Evolutionary conservation across 2,329 filamentous ascomycete species (phyloP).

Genomic region (Xylariaceae sp.): DNA sequence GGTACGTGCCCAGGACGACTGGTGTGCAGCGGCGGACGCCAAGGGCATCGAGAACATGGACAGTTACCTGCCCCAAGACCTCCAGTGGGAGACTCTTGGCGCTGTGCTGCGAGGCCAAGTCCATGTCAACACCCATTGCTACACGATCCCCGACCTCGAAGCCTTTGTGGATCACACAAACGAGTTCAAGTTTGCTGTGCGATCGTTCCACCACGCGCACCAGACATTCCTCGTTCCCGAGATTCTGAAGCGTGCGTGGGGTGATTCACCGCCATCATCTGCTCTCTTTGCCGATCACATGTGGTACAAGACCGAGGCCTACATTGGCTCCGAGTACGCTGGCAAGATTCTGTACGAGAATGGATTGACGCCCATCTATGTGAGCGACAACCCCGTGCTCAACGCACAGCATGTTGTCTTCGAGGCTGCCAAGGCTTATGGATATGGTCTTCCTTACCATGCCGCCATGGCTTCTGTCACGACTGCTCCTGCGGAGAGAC

Average conservation of each 20-base stretch:
- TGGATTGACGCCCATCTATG: conserved; percentile 60
- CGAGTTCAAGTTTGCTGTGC: conserved; percentile 62
- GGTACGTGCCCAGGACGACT: conserved; percentile 59
- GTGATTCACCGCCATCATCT: conserved; percentile 48
- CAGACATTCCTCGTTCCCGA: conserved; percentile 63
- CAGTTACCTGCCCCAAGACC: conserved; percentile 56
- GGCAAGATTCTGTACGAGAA: conserved; percentile 62
- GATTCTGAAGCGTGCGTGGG: conserved; percentile 54
- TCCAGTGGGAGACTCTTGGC: conserved; percentile 58
- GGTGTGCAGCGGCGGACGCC: conserved; percentile 54
- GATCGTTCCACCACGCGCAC: conserved; percentile 66
- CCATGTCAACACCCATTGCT: conserved; percentile 66
- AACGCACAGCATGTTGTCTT: conserved; percentile 66
- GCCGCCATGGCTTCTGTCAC: conserved; percentile 55
- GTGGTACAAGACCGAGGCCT: conserved; percentile 66
- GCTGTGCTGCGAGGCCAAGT: conserved; percentile 63
- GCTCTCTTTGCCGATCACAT: conserved; percentile 68
- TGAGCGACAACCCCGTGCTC: conserved; percentile 65
- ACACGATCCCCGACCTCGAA: conserved; percentile 63
- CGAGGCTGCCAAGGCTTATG: conserved; percentile 56
- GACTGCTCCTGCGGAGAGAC: conserved; percentile 51
- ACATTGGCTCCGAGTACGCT: conserved; percentile 59
- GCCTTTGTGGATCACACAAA: conserved; percentile 65
- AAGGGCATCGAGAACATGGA: conserved; percentile 47
- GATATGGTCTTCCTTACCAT: conserved; percentile 57